Percentiles rank a stretch among this genome's conserved stretches.
Conservation (phyloP, 1,284 basidiomycete species). For the Malassezia pachydermatis region DNA sequence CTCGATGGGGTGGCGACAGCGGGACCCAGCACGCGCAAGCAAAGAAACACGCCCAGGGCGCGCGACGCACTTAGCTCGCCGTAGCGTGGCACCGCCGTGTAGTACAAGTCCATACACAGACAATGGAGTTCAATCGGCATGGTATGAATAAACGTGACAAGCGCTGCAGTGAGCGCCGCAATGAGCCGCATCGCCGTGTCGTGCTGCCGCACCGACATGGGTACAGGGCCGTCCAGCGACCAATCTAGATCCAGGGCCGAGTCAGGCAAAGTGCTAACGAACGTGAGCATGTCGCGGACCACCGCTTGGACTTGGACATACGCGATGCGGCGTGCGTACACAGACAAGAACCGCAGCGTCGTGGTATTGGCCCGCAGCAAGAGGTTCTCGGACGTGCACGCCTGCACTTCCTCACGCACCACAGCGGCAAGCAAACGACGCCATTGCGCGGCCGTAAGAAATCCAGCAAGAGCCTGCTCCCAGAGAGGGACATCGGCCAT, state of each 20-base stretch:
- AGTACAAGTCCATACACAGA: background rate
- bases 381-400: background rate
- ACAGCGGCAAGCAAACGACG: background rate
- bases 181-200: background rate
- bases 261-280: background rate
- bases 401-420: background rate
- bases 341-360: background rate
- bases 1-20: conserved; percentile 2
- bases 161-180: background rate
- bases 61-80: background rate
- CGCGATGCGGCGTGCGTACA: background rate
- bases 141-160: background rate
- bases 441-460: background rate
- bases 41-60: conserved; percentile 1
- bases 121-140: background rate
- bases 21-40: conserved; percentile 10
- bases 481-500: background rate
- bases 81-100: background rate
- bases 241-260: background rate
- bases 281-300: background rate
- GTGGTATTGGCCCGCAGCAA: conserved; percentile 9
- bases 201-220: background rate
- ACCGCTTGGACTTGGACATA: background rate
- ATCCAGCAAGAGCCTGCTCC: conserved; percentile 4
- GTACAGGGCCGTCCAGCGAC: background rate